phyloP scores from a whole-genome alignment of 495 filamentous ascomycete species.

The Xylaria intraflava region DNA sequence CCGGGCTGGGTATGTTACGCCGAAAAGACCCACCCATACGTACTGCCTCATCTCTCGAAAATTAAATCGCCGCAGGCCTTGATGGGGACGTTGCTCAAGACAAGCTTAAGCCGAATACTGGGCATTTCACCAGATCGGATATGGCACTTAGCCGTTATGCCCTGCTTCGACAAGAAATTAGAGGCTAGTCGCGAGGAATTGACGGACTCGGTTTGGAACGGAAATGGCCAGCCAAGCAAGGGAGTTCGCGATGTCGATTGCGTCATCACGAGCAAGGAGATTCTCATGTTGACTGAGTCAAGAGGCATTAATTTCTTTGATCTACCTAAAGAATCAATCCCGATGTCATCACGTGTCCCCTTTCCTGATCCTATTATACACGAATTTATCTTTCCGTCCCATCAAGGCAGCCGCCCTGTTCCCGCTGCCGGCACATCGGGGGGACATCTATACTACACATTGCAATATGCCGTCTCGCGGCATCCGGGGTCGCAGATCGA shows the following conservation, averaged over 20 bases:
- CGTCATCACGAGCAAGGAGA: conserved; percentile 90
- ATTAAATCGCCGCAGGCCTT: conserved; percentile 93
- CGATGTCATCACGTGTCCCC: conserved; percentile 18
- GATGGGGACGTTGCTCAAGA: conserved; percentile 82
- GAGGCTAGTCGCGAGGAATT: conserved; percentile 91
- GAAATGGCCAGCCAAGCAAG: conserved; percentile 34
- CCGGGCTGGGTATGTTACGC: conserved; percentile 99
- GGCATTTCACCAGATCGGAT: conserved; percentile 70
- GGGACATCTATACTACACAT: conserved; percentile 78
- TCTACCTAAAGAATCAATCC: conserved; percentile 53
- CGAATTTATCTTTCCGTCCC: conserved; percentile 59
- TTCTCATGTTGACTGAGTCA: conserved; percentile 78
- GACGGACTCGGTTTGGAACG: conserved; percentile 69
- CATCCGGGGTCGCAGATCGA: conserved; percentile 62
- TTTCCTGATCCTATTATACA: conserved; percentile 69
- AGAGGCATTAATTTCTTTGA: conserved; percentile 65
- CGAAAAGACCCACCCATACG: conserved; percentile 90
- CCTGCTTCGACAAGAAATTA: conserved; percentile 98
- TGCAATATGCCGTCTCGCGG: conserved; percentile 60
- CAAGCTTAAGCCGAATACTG: conserved; percentile 62
- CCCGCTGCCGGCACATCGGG: conserved; percentile 67
- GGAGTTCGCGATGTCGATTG: conserved; percentile 88
- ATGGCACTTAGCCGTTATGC: conserved; percentile 94
- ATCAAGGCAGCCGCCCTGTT: conserved; percentile 18
- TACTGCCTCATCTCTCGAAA: conserved; percentile 83